These are phyloP conservation scores for Lizanozyma gosingica DNA, from an alignment of 1,139 yeast species.

Conservation along the genomic window DNA sequence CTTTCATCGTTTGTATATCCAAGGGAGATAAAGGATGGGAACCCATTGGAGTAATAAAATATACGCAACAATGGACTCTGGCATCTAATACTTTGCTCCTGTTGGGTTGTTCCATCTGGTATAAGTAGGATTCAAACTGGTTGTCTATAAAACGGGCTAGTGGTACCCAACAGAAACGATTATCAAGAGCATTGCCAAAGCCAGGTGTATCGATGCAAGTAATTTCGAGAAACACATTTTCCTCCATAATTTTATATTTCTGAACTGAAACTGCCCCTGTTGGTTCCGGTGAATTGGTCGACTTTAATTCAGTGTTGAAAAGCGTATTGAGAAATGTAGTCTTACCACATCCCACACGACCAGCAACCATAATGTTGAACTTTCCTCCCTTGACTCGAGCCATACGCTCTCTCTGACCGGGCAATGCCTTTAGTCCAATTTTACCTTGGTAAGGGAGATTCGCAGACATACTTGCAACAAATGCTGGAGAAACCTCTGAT, in stretches of 20 bases:
- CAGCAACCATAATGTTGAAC: slow-evolving; percentile 28
- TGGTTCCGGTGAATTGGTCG: not conserved
- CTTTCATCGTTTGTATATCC: slow-evolving; percentile 64
- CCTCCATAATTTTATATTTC: not conserved
- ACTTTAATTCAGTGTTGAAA: not conserved
- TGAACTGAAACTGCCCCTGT: not conserved
- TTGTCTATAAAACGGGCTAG: slow-evolving; percentile 50
- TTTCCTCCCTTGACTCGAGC: slow-evolving; percentile 15
- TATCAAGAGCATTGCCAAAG: slow-evolving; percentile 26
- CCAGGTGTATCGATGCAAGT: slow-evolving; percentile 25
- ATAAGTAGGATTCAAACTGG: slow-evolving; percentile 48
- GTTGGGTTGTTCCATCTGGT: slow-evolving; percentile 67
- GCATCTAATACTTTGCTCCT: slow-evolving; percentile 42
- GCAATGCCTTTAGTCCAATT: slow-evolving; percentile 19
- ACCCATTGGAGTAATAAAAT: slow-evolving; percentile 47
- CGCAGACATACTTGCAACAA: too few species aligned
- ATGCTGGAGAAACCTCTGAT: too few species aligned
- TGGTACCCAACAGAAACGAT: slow-evolving; percentile 50
- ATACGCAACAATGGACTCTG: slow-evolving; percentile 70
- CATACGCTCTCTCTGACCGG: slow-evolving; percentile 16
- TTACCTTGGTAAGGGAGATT: too few species aligned
- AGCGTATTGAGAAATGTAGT: slow-evolving; percentile 24
- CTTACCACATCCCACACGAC: slow-evolving; percentile 25
- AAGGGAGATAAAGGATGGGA: slow-evolving; percentile 44
- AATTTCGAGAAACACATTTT: not conserved